phyloP scores from a whole-genome alignment of 495 filamentous ascomycete species.

The Penicillium argentinense region DNA sequence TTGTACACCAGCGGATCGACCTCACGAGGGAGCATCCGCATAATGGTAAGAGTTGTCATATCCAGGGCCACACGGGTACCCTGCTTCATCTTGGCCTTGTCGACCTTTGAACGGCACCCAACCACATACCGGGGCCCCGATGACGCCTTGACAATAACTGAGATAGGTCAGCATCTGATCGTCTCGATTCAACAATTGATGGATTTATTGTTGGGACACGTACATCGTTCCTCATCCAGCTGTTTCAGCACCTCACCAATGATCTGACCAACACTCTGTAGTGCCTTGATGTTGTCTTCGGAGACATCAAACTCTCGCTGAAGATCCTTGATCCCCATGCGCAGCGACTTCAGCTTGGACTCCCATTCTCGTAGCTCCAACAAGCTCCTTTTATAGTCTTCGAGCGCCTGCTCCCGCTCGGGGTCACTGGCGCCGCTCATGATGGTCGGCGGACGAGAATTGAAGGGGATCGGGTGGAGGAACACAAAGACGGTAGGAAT shows the following conservation, averaged over 20 bases:
- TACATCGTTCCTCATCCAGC: conserved; percentile 98
- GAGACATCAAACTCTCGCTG: conserved; percentile 95
- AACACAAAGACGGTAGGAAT: conserved; percentile 3
- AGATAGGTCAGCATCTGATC: conserved; percentile 8
- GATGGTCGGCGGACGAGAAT: conserved; percentile 19
- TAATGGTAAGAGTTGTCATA: conserved; percentile 99
- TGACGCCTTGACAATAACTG: conserved; percentile 85
- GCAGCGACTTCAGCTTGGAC: conserved; percentile 87
- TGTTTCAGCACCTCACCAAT: conserved; percentile 99
- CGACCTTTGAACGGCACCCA: conserved; percentile 96
- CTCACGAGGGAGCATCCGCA: conserved; percentile 99
- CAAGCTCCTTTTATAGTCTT: conserved; percentile 88
- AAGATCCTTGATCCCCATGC: conserved; percentile 90
- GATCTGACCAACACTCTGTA: conserved; percentile 99
- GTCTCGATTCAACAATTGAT: not conserved
- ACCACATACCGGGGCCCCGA: conserved; percentile 98
- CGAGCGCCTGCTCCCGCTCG: conserved; percentile 80
- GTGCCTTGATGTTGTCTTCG: conserved; percentile 98
- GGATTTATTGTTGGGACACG: conserved; percentile 1
- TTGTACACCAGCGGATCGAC: conserved; percentile 99
- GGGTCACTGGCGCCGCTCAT: conserved; percentile 55
- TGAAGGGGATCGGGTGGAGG: not conserved
- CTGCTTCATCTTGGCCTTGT: conserved; percentile 95
- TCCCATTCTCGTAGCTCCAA: conserved; percentile 98
- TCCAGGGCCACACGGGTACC: conserved; percentile 97